These are phyloP conservation scores for Candida labiduridarum DNA, from an alignment of 1,139 yeast species.

Conservation along the genomic window DNA sequence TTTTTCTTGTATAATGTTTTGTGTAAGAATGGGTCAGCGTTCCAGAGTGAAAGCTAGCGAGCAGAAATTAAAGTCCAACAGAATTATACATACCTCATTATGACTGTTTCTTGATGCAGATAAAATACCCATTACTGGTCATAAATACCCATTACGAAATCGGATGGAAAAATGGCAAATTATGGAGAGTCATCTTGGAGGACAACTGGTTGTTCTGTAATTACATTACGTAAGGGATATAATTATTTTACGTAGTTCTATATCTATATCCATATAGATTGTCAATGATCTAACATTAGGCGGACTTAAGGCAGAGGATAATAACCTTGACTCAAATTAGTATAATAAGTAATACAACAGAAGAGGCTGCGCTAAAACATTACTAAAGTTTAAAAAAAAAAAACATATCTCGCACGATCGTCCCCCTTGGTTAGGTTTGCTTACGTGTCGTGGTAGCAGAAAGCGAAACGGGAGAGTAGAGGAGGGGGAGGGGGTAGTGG, in stretches of 20 bases:
- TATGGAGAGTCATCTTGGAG: background rate
- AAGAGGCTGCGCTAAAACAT: background rate
- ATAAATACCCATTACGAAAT: background rate
- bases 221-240: background rate
- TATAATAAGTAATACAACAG: background rate
- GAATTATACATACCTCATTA: background rate
- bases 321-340: background rate
- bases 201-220: background rate
- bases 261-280: no score
- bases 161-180: background rate
- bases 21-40: background rate
- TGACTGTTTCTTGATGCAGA: background rate
- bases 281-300: background rate
- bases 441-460: no score
- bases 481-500: background rate
- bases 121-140: background rate
- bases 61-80: background rate
- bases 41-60: background rate
- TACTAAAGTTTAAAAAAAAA: background rate
- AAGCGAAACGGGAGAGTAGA: background rate
- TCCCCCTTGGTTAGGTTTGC: background rate
- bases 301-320: constrained; percentile 1
- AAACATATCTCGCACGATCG: no score
- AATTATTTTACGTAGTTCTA: background rate
- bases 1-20: background rate